These are phyloP conservation scores for Picea abies DNA, from an alignment of 83 land plant species.

Conservation along the genomic window DNA sequence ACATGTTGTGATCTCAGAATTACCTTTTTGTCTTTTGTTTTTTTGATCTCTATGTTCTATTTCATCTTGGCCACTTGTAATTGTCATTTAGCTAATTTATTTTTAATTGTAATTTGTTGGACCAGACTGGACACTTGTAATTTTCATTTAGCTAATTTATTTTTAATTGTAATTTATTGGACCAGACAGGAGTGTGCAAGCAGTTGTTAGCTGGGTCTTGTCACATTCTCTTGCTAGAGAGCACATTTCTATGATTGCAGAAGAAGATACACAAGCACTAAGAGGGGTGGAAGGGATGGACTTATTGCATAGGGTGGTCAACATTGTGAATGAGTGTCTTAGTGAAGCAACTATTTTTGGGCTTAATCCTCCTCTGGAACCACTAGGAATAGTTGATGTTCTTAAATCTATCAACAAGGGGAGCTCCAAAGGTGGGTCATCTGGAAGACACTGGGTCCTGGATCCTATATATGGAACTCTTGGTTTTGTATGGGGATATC, in stretches of 20 bases:
- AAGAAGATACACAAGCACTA: slow-evolving; percentile 28
- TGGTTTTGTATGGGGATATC: slow-evolving; percentile 96
- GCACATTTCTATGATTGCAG: too few species aligned
- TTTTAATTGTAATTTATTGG: too few species aligned
- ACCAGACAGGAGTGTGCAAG: slow-evolving; percentile 54
- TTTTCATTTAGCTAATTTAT: too few species aligned
- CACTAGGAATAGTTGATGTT: neutral
- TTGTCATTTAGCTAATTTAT: too few species aligned
- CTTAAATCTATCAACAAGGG: too few species aligned
- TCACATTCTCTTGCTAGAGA: slow-evolving; percentile 50
- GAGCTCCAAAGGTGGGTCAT: too few species aligned
- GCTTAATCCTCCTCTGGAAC: slow-evolving; percentile 44
- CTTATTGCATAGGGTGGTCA: slow-evolving; percentile 68
- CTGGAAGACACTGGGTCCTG: slow-evolving; percentile 66
- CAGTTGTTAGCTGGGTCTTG: slow-evolving; percentile 83
- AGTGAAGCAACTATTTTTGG: slow-evolving; percentile 65
- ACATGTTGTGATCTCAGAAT: too few species aligned
- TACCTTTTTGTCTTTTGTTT: too few species aligned
- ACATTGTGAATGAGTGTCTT: slow-evolving; percentile 76
- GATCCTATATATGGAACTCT: slow-evolving; percentile 98
- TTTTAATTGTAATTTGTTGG: neutral
- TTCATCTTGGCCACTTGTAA: too few species aligned
- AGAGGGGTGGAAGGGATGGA: slow-evolving; percentile 44
- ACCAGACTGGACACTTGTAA: slow-evolving; percentile 62
- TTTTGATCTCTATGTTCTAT: too few species aligned